phyloP scores from a whole-genome alignment of 2,329 filamentous ascomycete genomes.

The Geosmithia morbida region DNA sequence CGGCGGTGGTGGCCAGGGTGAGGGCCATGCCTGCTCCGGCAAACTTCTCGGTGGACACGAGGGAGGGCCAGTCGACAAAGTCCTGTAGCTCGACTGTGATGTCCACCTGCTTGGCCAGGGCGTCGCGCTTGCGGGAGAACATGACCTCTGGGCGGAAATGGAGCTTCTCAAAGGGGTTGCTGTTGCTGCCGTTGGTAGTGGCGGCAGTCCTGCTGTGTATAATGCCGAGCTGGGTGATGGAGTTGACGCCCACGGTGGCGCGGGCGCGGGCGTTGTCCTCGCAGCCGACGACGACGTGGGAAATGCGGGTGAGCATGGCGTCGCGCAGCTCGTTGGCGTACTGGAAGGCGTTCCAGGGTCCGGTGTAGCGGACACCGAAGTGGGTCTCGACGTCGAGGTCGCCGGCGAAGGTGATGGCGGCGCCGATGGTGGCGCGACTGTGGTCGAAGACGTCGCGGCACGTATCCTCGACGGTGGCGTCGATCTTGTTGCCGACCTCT shows the following conservation, averaged over 20 bases:
- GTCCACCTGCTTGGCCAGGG: constrained; percentile 70
- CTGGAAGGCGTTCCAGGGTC: constrained; percentile 70
- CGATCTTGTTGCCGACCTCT: constrained; percentile 69
- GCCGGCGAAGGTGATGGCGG: constrained; percentile 64
- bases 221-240: constrained; percentile 79
- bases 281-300: constrained; percentile 61
- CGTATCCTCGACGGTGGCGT: constrained; percentile 69
- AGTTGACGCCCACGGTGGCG: constrained; percentile 68
- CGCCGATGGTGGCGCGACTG: constrained; percentile 60
- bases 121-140: constrained; percentile 76
- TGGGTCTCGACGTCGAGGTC: constrained; percentile 65
- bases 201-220: constrained; percentile 44
- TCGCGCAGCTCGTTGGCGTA: constrained; percentile 89
- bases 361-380: constrained; percentile 75
- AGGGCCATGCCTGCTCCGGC: constrained; percentile 90
- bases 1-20: constrained; percentile 83
- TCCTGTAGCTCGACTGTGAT: constrained; percentile 81
- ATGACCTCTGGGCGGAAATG: constrained; percentile 86
- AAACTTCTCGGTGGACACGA: constrained; percentile 87
- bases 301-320: constrained; percentile 82
- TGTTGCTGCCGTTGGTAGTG: background rate
- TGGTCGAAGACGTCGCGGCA: constrained; percentile 77
- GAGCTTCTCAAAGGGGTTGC: constrained; percentile 67
- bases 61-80: constrained; percentile 76
- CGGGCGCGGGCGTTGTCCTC: constrained; percentile 74